phyloP scores from a whole-genome alignment of 1,139 yeast species.

The Torulaspora globosa region DNA sequence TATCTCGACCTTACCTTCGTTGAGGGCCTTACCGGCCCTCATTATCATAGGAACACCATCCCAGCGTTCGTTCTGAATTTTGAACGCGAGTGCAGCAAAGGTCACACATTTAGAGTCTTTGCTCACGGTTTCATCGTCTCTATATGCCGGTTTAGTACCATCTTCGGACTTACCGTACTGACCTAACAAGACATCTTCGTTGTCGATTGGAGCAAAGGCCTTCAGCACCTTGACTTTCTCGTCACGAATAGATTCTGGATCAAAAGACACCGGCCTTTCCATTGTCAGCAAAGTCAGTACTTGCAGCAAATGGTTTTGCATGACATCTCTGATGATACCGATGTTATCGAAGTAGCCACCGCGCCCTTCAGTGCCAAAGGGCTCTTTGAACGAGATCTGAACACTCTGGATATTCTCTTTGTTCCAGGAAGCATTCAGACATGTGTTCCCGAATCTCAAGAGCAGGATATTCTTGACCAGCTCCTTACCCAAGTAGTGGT shows the following conservation, averaged over 20 bases:
- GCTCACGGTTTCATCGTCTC: constrained; percentile 90
- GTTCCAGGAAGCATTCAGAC: constrained; percentile 85
- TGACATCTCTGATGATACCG: constrained; percentile 95
- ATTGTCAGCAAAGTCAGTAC: constrained; percentile 86
- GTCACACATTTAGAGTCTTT: constrained; percentile 82
- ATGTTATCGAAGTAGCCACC: constrained; percentile 96
- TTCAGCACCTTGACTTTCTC: constrained; percentile 91
- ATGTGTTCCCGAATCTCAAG: constrained; percentile 83
- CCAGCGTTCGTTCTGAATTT: constrained; percentile 92
- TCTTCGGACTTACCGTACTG: constrained; percentile 83
- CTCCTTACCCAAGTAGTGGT: constrained; percentile 96
- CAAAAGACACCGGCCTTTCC: constrained; percentile 90
- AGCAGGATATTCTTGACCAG: constrained; percentile 92
- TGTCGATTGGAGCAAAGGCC: constrained; percentile 67
- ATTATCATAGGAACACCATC: constrained; percentile 93
- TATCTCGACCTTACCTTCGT: constrained; percentile 89
- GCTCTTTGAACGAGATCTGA: constrained; percentile 90
- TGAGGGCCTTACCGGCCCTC: constrained; percentile 95
- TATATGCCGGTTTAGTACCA: constrained; percentile 83
- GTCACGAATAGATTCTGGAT: constrained; percentile 91
- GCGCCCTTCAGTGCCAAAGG: constrained; percentile 97
- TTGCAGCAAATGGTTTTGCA: constrained; percentile 96
- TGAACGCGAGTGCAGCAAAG: constrained; percentile 77
- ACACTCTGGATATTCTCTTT: constrained; percentile 69
- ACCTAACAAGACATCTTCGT: constrained; percentile 70